Base-by-base conservation (phyloP, 2,329 filamentous ascomycete species). In the Nigrospora sphaerica region DNA sequence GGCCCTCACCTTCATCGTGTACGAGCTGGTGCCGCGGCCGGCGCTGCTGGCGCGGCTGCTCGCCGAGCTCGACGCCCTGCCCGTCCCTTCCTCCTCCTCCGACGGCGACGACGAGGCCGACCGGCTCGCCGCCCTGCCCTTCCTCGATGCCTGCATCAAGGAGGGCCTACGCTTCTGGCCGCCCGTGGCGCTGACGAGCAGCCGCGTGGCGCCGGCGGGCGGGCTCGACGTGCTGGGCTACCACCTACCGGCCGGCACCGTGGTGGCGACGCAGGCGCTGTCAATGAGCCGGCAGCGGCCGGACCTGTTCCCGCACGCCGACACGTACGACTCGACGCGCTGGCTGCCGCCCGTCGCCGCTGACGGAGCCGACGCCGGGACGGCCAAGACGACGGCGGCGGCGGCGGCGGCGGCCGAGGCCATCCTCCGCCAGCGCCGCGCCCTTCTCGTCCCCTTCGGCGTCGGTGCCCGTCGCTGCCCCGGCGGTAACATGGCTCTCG, bases 91-190 rank as follows among this genome's bases (percentile, higher is more conserved):
- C 23, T 6, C 19, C 19, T 23, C 19, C 4, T 5, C 5, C 32
- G 41, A 36, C 7, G 33, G 31, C 12, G 46, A 39, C n/a, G 33
- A 44, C 12, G 31, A 37, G 28, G 34, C 48, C 14, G 49, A 52
- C 34, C 23, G 23, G 23, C 23, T 28, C 23, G 23, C 23, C 12
- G 32, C 38, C 35, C 33, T 49, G 3, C 48, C 43, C 37, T 45
- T 54, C 7, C 47, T 54, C 37, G 40, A 52, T 32, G 49, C 52
- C 17, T 54, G 52, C 38, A 52, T 54, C 39, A 52, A 17, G 5
- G 52, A 54, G 34, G 52, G 52, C 28, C 52, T 54, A 18, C 49
- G 52, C 16, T 52, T 49, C 42, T 49, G 52, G 12, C 52, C 49
- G 3, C 52, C 49, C 2, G 52, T 54, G 28, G 52, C 52, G 12